These are phyloP conservation scores for Trichoderma arundinaceum DNA, from an alignment of 2,329 filamentous ascomycete genomes.

Conservation along the genomic window DNA sequence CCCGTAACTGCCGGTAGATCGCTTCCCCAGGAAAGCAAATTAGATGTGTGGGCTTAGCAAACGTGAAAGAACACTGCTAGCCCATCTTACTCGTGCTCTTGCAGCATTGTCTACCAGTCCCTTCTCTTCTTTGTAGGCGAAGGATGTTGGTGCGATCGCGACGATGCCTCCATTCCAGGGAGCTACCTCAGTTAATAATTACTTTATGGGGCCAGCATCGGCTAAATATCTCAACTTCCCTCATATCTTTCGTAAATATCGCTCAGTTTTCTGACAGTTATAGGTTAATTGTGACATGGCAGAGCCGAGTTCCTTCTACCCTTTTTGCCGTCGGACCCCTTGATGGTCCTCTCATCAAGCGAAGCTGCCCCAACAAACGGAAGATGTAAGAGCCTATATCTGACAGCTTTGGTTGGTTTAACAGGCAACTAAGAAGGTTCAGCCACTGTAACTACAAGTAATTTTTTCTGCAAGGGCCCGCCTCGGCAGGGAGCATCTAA, in stretches of 20 bases:
- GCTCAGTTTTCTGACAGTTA: not conserved
- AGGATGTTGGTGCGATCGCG: not conserved
- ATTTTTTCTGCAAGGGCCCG: too few relatives aligned
- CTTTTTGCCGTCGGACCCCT: too few relatives aligned
- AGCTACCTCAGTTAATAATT: not conserved
- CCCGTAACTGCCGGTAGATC: not conserved
- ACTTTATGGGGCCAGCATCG: not conserved
- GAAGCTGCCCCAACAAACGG: too few relatives aligned
- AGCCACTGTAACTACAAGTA: too few relatives aligned
- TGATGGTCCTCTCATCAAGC: too few relatives aligned
- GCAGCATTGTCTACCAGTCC: not conserved
- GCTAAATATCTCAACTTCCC: not conserved
- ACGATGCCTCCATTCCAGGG: not conserved
- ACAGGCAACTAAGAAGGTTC: too few relatives aligned
- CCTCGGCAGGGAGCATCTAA: too few relatives aligned
- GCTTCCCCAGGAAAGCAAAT: not conserved
- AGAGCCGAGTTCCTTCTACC: too few relatives aligned
- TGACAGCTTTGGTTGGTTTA: too few relatives aligned
- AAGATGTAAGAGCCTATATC: too few relatives aligned
- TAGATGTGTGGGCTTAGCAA: not conserved
- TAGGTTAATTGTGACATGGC: not conserved
- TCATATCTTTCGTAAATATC: not conserved
- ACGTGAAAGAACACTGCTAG: not conserved
- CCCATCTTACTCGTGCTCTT: not conserved
- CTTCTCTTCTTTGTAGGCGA: too few relatives aligned